Base-by-base conservation (phyloP, 1,139 yeast genomes). In the Hanseniaspora sp. region DNA sequence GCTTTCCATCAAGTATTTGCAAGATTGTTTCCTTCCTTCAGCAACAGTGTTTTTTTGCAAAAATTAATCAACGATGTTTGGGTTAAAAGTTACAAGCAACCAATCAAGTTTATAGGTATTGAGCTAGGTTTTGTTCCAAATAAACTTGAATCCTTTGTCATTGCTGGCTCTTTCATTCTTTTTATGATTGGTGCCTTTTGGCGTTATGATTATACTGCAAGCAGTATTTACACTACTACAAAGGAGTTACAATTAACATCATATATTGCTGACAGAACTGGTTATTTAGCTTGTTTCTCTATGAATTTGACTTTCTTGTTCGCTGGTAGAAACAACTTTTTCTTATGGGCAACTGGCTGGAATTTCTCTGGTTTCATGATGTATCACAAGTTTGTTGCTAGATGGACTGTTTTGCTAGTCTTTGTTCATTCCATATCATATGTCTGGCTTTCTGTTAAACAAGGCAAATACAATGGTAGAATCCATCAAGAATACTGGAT, bases 341-440 rank as follows among this genome's bases (percentile, higher is more conserved):
- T 83, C 59, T 77, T 78, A 63, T 76, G 74, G 72, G 54, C 80
- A 40, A 79, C 86, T 5, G 83, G 86, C 43, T 81, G 86, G 82
- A 71, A 76, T 17, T 75, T 74, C 58, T 71, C 79, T 7, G 75
- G 83, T 48, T 81, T 82, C 62, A 70, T 81, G 55, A 69, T 75
- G 35, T 72, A 80, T 62, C 92, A 84, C 66, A 78, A 81, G 61
- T 81, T 86, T 82, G 62, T 79, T 7, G 79, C 83, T 1, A 74
- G 92, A 55, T 64, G 75, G 4, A 64, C 66, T 63, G 56, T 63
- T 1, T 11, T 64, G 1, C 63, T 64, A 55, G 68, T 73, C 1
- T 46, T 73, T 28, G 62, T 78, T 29, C 90, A 83, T 63, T 73
- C 77, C 5, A 46, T 59, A 17, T 73, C 61, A 70, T 57, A 79